Conservation (phyloP, 1,284 basidiomycete genomes). For the Pholiota adiposa region DNA sequence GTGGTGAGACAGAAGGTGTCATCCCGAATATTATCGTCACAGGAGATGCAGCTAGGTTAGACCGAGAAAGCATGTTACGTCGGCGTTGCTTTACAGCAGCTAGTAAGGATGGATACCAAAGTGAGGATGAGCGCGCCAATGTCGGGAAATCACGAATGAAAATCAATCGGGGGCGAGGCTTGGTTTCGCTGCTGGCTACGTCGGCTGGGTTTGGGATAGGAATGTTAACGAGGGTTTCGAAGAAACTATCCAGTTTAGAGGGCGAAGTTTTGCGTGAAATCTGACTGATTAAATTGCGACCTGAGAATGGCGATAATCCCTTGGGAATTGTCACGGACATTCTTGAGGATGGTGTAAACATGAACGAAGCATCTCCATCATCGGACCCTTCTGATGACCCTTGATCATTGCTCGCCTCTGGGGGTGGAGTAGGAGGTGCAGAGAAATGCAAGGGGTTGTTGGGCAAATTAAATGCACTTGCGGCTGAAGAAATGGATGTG, state of each 20-base stretch:
- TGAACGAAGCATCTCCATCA: constrained; percentile 40
- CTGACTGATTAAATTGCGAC: constrained; percentile 44
- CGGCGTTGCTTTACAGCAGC: constrained; percentile 76
- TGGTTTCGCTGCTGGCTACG: constrained; percentile 29
- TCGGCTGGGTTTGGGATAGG: constrained; percentile 36
- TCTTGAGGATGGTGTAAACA: constrained; percentile 42
- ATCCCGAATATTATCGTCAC: constrained; percentile 85
- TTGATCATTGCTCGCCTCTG: constrained; percentile 22
- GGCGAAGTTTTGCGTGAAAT: constrained; percentile 49
- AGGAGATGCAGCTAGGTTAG: constrained; percentile 64
- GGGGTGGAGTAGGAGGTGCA: constrained; percentile 34
- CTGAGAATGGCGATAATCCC: constrained; percentile 46
- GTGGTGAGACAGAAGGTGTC: constrained; percentile 69
- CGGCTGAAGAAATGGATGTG: constrained; percentile 44
- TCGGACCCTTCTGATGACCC: constrained; percentile 33
- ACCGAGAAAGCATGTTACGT: constrained; percentile 58
- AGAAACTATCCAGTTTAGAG: constrained; percentile 67
- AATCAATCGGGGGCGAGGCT: constrained; percentile 79
- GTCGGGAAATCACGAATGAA: constrained; percentile 83
- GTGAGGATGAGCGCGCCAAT: constrained; percentile 70
- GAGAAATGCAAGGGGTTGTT: constrained; percentile 75
- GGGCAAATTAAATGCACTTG: constrained; percentile 66
- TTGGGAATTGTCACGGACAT: constrained; percentile 68
- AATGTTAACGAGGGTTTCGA: constrained; percentile 74
- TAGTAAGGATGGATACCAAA: constrained; percentile 82